Evolutionary conservation across 768 basidiomycete species (phyloP), one percentile per base, ranked within the genome.

Genomic region (Amanita muscaria): DNA sequence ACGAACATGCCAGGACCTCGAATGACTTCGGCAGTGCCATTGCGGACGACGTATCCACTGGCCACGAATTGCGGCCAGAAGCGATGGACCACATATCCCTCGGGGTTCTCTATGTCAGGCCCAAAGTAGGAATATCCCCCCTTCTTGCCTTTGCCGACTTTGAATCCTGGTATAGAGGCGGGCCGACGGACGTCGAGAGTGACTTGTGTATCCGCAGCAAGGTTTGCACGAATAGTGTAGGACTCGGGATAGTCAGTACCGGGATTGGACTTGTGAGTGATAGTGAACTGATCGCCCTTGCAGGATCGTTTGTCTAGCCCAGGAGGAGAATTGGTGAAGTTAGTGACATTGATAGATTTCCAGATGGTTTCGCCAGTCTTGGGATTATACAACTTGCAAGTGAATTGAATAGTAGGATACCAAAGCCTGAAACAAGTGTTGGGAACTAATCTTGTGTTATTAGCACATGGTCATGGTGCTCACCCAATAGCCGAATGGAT

Each of bases 361-460:
- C 93, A 99, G 47, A 68, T 69, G 36, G 64, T 73, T 55, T 85
- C 73, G 45, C 79, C 77, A 15, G 82, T 88, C 50, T 74, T 72
- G 4, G 90, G 82, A 56, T 96, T 77, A 67, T 77, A 83, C 40
- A 86, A 64, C 65, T 92, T 94, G 79, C 82, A 92, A 3, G 81
- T 87, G 62, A 97, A 89, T 63, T 99, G 94, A 55, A 94, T 82
- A 23, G 84, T 88, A 3, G 96, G 92, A 58, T 87, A 93, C 80
- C 93, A 92, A 49, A 97, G 61, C 18, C 92, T 94, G 56, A 46
- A 24, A 16, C 11, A 53, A 3, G 4, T 23, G 27, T 25, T 37
- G 27, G n/a, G n/a, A 38, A 35, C n/a, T 5, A 46, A 51, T 44
- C 27, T 39, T 40, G 47, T 42, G 31, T 42, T 47, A 27, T 41